phyloP scores from a whole-genome alignment of 352 stramenopile species.

The Pythium folliculosum region DNA sequence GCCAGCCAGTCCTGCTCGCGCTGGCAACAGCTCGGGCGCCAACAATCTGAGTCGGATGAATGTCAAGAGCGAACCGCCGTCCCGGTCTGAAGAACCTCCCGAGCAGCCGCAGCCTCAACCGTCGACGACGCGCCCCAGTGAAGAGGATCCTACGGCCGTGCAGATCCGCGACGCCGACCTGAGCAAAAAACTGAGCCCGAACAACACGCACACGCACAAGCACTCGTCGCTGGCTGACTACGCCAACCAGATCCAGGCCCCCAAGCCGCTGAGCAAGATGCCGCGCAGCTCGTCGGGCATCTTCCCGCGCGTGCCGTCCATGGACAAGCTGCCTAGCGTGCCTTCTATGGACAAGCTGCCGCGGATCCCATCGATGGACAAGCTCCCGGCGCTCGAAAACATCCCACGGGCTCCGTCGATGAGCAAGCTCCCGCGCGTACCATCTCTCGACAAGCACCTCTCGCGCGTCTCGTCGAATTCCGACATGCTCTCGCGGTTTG shows the following conservation, averaged over 20 bases:
- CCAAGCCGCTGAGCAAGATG: constrained; percentile 81
- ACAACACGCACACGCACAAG: constrained; percentile 13
- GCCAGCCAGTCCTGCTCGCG: constrained; percentile 40
- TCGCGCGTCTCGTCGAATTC: constrained; percentile 55
- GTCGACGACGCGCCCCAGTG: neutral
- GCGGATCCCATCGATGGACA: constrained; percentile 74
- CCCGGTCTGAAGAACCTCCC: neutral
- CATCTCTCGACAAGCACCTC: constrained; percentile 41
- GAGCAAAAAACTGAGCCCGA: constrained; percentile 47
- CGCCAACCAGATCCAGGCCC: constrained; percentile 70
- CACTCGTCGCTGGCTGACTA: constrained; percentile 27
- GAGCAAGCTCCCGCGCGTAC: constrained; percentile 68
- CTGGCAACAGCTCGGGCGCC: neutral
- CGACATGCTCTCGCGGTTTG: constrained; percentile 74
- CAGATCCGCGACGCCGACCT: constrained; percentile 28
- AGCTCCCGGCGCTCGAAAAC: constrained; percentile 49
- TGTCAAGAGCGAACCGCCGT: constrained; percentile 11
- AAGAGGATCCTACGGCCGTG: constrained; percentile 13
- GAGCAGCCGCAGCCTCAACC: neutral
- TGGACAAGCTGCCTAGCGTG: constrained; percentile 62
- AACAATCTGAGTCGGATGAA: constrained; percentile 9
- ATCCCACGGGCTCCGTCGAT: constrained; percentile 67
- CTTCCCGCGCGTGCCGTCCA: constrained; percentile 74
- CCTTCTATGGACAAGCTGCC: constrained; percentile 68
- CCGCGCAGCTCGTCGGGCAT: constrained; percentile 76